phyloP scores from a whole-genome alignment of 2,329 filamentous ascomycete genomes.

The Exophiala sp. region DNA sequence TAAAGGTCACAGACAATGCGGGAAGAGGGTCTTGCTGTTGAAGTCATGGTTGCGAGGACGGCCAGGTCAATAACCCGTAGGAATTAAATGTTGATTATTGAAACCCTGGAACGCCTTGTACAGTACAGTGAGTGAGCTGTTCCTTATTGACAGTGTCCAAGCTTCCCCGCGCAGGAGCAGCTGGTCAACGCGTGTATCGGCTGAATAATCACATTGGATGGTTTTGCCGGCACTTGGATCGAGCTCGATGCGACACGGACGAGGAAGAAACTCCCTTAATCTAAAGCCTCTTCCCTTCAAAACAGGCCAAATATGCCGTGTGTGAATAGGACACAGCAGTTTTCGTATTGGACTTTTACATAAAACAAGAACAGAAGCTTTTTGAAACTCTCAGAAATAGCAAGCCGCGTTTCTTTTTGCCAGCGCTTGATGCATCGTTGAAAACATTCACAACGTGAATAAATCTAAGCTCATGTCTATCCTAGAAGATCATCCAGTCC shows the following conservation, averaged over 20 bases:
- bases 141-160: too few relatives aligned
- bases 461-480: conserved; percentile 24
- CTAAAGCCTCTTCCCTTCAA: neutral
- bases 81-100: neutral
- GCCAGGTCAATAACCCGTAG: neutral
- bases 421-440: too few relatives aligned
- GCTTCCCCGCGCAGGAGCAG: neutral
- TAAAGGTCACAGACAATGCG: neutral
- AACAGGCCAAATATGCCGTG: neutral
- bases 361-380: too few relatives aligned
- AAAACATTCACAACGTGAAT: neutral
- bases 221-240: neutral
- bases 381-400: too few relatives aligned
- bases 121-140: too few relatives aligned
- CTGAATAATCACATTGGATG: conserved; percentile 1
- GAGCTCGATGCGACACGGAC: neutral
- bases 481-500: conserved; percentile 47
- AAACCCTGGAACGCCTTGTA: too few relatives aligned
- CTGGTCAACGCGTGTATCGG: neutral
- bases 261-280: too few relatives aligned
- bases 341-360: too few relatives aligned
- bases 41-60: too few relatives aligned
- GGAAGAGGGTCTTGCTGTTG: neutral
- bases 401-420: neutral
- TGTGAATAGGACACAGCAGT: too few relatives aligned